Evolutionary conservation across 257 asterid genomes (phyloP).

Genomic region (Scutellaria barbata): DNA sequence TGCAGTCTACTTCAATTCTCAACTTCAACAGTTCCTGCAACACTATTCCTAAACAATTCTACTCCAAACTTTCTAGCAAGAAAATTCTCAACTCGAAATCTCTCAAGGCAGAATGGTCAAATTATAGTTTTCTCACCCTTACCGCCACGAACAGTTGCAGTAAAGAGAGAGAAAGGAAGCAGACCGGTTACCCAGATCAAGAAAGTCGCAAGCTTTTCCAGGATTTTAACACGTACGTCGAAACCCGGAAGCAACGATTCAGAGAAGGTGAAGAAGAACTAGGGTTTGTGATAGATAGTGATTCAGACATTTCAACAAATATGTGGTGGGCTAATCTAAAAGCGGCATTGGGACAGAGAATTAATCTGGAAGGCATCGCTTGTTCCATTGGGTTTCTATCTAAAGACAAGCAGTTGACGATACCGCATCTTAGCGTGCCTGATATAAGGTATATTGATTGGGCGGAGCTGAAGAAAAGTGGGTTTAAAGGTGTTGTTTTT

Average conservation of each 20-base stretch:
- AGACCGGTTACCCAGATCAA: constrained; percentile 34
- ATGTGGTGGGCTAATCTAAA: constrained; percentile 80
- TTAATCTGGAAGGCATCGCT: constrained; percentile 75
- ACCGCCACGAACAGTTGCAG: constrained; percentile 48
- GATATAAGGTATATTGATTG: constrained; percentile 85
- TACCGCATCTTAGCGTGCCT: constrained; percentile 75
- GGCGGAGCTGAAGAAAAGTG: constrained; percentile 77
- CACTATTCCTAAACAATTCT: constrained; percentile 45
- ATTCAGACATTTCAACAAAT: constrained; percentile 46
- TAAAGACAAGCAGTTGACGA: constrained; percentile 62
- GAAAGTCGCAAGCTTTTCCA: constrained; percentile 37
- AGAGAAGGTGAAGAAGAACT: constrained; percentile 25
- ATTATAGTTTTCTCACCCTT: constrained; percentile 27
- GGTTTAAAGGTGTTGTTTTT: constrained; percentile 87
- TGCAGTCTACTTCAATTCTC: constrained; percentile 57
- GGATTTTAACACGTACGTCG: constrained; percentile 37
- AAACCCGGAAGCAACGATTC: constrained; percentile 34
- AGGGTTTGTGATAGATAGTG: constrained; percentile 24
- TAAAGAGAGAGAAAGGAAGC: constrained; percentile 49
- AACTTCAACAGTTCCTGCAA: constrained; percentile 46
- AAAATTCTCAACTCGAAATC: constrained; percentile 25
- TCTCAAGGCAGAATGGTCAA: constrained; percentile 19
- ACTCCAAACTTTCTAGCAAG: constrained; percentile 31
- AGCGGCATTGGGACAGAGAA: constrained; percentile 89
- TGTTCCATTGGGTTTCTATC: constrained; percentile 59